Conservation (phyloP, 768 basidiomycete species). For the Pholiota conissans region DNA sequence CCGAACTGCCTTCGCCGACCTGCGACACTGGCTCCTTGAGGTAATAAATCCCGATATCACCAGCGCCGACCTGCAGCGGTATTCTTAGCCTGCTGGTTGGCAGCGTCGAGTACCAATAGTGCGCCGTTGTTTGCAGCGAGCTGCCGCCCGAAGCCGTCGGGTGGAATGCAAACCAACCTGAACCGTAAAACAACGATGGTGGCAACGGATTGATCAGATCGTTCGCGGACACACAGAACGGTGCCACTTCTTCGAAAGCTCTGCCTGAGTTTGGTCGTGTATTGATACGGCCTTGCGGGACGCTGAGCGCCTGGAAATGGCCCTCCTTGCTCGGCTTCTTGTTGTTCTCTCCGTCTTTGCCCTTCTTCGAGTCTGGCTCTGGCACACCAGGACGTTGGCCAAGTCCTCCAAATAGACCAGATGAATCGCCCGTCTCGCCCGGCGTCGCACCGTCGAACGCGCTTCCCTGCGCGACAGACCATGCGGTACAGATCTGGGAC, state of each 20-base stretch:
- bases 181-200: conserved; percentile 89
- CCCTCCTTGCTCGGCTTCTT: conserved; percentile 18
- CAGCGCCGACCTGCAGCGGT: conserved; percentile 81
- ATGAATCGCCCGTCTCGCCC: conserved; percentile 38
- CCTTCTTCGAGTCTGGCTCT: conserved; percentile 37
- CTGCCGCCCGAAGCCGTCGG: conserved; percentile 44
- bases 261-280: conserved; percentile 52
- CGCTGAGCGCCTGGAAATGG: conserved; percentile 36
- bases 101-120: conserved; percentile 93
- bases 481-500: conserved; percentile 83
- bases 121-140: conserved; percentile 58
- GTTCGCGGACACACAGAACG: conserved; percentile 95
- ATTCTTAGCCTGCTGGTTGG: conserved; percentile 83
- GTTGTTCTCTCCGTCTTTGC: conserved; percentile 31
- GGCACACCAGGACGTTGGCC: conserved; percentile 81
- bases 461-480: conserved; percentile 70
- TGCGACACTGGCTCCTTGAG: conserved; percentile 63
- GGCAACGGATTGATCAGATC: conserved; percentile 97
- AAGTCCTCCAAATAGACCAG: conserved; percentile 82
- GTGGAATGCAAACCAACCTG: conserved; percentile 85
- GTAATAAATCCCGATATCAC: conserved; percentile 93
- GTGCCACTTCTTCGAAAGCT: conserved; percentile 83
- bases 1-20: conserved; percentile 62
- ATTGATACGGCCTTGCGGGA: conserved; percentile 76
- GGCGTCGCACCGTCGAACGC: conserved; percentile 57